A percentile compares a stretch with the other conserved stretches of the same genome.
These are phyloP conservation scores for Pseudozyma hubeiensis DNA, from an alignment of 1,284 basidiomycete genomes.

Conservation along the genomic window DNA sequence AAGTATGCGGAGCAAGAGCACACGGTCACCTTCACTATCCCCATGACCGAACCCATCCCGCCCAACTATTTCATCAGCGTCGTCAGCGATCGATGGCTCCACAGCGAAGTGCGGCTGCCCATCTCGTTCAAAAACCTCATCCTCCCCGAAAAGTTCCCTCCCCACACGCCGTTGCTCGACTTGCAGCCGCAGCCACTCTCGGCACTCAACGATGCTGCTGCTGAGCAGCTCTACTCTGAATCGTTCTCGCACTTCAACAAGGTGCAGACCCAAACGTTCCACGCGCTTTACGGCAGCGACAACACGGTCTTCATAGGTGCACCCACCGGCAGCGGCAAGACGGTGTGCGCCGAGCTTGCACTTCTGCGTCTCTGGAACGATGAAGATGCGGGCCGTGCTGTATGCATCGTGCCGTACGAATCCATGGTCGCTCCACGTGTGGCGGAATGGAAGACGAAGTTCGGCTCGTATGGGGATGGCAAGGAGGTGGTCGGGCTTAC, in stretches of 20 bases:
- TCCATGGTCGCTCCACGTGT: conserved; percentile 95
- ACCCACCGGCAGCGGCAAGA: conserved; percentile 96
- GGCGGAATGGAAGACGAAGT: conserved; percentile 88
- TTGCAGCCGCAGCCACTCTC: conserved; percentile 89
- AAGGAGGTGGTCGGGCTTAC: conserved; percentile 93
- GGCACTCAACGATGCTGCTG: conserved; percentile 90
- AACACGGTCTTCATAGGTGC: conserved; percentile 96
- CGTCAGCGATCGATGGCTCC: conserved; percentile 94
- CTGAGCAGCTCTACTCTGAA: conserved; percentile 80
- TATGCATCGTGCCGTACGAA: conserved; percentile 95
- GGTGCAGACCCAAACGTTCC: conserved; percentile 99
- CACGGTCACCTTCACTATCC: conserved; percentile 91
- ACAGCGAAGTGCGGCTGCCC: conserved; percentile 91
- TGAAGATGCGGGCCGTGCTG: conserved; percentile 79
- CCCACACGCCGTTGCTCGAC: conserved; percentile 90
- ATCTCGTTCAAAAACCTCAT: conserved; percentile 98
- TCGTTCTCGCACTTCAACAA: conserved; percentile 91
- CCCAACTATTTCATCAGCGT: conserved; percentile 98
- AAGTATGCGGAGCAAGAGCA: conserved; percentile 89
- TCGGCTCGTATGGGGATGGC: conserved; percentile 81
- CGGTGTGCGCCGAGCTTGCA: conserved; percentile 95
- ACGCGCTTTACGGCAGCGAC: conserved; percentile 93
- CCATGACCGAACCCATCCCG: conserved; percentile 95
- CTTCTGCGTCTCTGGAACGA: conserved; percentile 91
- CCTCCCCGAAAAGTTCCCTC: conserved; percentile 94